A percentile compares a stretch with the other conserved stretches of the same genome.
Conservation (phyloP, 2,329 filamentous ascomycete genomes). For the Chaetomium sp. region DNA sequence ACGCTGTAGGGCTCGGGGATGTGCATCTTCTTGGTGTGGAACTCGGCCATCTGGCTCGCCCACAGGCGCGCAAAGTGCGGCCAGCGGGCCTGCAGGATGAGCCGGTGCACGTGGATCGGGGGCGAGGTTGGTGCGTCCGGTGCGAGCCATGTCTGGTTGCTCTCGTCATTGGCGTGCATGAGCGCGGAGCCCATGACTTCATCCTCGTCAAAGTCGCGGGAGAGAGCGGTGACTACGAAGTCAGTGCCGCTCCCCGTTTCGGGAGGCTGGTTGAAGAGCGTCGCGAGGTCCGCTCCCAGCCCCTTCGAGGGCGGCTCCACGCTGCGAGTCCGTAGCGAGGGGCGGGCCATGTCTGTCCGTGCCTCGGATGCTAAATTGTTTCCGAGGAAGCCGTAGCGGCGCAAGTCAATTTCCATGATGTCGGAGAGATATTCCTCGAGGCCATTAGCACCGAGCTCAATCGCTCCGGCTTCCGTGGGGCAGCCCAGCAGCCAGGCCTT, state of each 20-base stretch:
- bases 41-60: conserved; percentile 93
- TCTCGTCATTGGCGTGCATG: conserved; percentile 47
- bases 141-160: conserved; percentile 59
- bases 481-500: conserved; percentile 97
- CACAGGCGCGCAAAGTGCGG: conserved; percentile 94
- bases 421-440: conserved; percentile 93
- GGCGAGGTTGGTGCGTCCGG: conserved; percentile 68
- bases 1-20: conserved; percentile 95
- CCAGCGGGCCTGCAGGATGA: conserved; percentile 94
- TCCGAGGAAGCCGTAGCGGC: conserved; percentile 86
- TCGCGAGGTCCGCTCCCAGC: conserved; percentile 82
- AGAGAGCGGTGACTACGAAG: conserved; percentile 85
- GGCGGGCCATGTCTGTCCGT: conserved; percentile 50
- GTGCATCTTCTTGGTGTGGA: conserved; percentile 95
- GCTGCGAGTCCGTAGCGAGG: conserved; percentile 51
- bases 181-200: conserved; percentile 59
- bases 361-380: conserved; percentile 67
- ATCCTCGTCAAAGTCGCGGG: conserved; percentile 73
- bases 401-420: conserved; percentile 89
- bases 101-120: conserved; percentile 91
- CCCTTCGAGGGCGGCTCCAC: conserved; percentile 62
- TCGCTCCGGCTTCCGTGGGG: conserved; percentile 68
- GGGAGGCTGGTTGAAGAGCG: conserved; percentile 82
- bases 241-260: conserved; percentile 86
- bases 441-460: conserved; percentile 67